Evolutionary conservation across 305 asterid genomes (phyloP).

Genomic region (Fraxinus xanthoxyloides): DNA sequence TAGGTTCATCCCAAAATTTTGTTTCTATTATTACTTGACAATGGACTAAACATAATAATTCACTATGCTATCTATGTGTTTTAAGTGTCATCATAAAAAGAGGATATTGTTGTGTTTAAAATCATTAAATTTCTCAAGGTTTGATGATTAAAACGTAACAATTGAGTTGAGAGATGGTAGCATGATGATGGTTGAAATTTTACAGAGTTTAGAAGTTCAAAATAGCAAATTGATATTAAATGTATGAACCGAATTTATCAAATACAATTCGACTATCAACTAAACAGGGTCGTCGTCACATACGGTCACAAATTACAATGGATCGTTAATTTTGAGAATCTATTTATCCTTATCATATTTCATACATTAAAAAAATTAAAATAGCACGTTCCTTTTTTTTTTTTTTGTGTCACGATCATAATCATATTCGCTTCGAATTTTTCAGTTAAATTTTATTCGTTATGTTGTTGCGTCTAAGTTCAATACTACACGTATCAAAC

Average conservation of each 20-base stretch:
- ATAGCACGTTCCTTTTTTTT: background rate
- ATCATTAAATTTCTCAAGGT: background rate
- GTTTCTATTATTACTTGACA: background rate
- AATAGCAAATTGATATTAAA: background rate
- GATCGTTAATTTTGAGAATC: background rate
- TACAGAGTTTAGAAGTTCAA: background rate
- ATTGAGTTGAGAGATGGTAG: background rate
- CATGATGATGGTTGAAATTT: background rate
- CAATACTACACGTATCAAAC: background rate
- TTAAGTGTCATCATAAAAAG: background rate
- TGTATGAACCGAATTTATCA: background rate
- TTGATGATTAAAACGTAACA: background rate
- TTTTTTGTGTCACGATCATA: background rate
- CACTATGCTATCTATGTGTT: background rate
- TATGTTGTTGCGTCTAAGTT: background rate
- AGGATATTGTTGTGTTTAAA: background rate
- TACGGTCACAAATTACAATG: background rate
- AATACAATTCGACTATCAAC: background rate
- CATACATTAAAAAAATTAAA: background rate
- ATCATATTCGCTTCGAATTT: background rate
- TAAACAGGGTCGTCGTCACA: background rate
- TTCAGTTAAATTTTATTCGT: background rate
- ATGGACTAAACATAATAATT: background rate
- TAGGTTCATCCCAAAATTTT: background rate
- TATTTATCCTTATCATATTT: too few relatives aligned